These are phyloP conservation scores for Oidium heveae DNA, from an alignment of 2,329 filamentous ascomycete species.

Conservation along the genomic window DNA sequence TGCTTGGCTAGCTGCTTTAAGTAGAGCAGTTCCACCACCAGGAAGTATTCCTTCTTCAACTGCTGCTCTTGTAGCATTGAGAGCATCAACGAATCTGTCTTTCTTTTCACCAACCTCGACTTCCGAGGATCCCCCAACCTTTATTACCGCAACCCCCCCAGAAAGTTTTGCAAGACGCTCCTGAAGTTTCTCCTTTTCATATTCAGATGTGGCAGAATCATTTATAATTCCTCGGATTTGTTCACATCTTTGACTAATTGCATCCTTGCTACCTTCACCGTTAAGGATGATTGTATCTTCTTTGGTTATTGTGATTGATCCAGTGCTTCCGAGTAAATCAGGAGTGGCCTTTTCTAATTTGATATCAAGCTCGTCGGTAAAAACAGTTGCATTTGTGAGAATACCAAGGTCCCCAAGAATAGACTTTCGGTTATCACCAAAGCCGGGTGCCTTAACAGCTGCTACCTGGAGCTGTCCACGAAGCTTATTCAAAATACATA, in stretches of 20 bases:
- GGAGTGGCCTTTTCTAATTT: constrained; percentile 96
- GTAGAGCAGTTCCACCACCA: constrained; percentile 88
- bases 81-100: constrained; percentile 93
- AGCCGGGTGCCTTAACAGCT: constrained; percentile 95
- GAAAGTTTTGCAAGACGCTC: constrained; percentile 98
- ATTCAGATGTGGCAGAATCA: constrained; percentile 85
- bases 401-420: constrained; percentile 93
- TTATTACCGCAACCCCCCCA: constrained; percentile 96
- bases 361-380: constrained; percentile 93
- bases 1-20: constrained; percentile 87
- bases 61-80: constrained; percentile 92
- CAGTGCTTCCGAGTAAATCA: constrained; percentile 90
- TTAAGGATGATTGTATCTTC: constrained; percentile 98
- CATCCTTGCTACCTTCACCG: constrained; percentile 84
- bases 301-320: constrained; percentile 98
- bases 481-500: constrained; percentile 99
- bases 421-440: constrained; percentile 99
- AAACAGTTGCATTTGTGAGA: constrained; percentile 90
- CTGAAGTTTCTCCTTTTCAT: constrained; percentile 99
- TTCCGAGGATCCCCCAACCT: constrained; percentile 91
- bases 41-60: constrained; percentile 98
- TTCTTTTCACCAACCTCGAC: constrained; percentile 99
- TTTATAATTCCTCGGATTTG: constrained; percentile 95
- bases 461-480: constrained; percentile 96
- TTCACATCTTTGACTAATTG: constrained; percentile 84